phyloP scores from a whole-genome alignment of 1,284 basidiomycete species.

The Schizopora paradoxa region DNA sequence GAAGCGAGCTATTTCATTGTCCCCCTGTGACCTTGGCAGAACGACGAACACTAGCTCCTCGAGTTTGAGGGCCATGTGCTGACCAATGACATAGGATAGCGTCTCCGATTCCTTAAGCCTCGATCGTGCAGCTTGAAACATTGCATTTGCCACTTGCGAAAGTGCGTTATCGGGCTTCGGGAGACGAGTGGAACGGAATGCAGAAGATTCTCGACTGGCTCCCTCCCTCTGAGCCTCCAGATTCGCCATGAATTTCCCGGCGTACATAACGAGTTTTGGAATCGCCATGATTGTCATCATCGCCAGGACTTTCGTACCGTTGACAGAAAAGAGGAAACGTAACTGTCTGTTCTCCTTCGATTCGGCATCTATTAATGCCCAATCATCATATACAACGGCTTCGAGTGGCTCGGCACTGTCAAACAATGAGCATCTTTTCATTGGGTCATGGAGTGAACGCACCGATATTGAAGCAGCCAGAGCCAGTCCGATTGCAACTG shows the following conservation, averaged over 20 bases:
- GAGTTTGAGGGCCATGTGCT: constrained; percentile 67
- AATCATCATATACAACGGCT: constrained; percentile 78
- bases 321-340: constrained; percentile 70
- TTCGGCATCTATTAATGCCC: constrained; percentile 49
- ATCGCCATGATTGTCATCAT: constrained; percentile 70
- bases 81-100: constrained; percentile 57
- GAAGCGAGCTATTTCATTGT: constrained; percentile 69
- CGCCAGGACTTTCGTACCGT: constrained; percentile 65
- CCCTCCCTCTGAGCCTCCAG: constrained; percentile 69
- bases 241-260: constrained; percentile 67
- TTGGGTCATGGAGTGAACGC: constrained; percentile 25
- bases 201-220: constrained; percentile 65
- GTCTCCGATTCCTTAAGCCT: constrained; percentile 61
- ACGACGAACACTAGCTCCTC: constrained; percentile 59
- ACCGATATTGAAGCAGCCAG: constrained; percentile 76
- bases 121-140: constrained; percentile 68
- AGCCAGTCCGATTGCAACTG: constrained; percentile 75
- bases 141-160: constrained; percentile 78
- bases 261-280: constrained; percentile 67
- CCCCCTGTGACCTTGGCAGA: constrained; percentile 70
- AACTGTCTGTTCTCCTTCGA: constrained; percentile 53
- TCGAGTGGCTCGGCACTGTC: constrained; percentile 72
- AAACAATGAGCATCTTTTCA: constrained; percentile 11
- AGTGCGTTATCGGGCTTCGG: constrained; percentile 72
- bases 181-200: constrained; percentile 59